phyloP scores from a whole-genome alignment of 139 green algal species.

The Zygnema cylindricum region DNA sequence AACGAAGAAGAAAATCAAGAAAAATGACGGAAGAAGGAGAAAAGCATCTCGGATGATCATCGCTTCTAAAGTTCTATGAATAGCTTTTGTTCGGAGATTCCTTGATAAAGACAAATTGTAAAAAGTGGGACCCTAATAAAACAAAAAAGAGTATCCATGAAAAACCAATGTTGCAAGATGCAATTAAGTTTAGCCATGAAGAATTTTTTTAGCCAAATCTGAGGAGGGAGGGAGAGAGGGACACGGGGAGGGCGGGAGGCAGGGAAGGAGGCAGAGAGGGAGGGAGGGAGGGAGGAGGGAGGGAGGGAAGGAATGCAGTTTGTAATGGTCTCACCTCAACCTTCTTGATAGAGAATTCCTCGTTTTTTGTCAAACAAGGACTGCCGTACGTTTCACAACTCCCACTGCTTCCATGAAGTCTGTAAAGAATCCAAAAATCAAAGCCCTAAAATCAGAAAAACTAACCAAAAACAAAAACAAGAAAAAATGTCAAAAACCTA shows the following conservation, averaged over 20 bases:
- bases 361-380: constrained; percentile 32
- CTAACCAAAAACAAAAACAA: too few relatives aligned
- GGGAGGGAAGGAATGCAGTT: too few relatives aligned
- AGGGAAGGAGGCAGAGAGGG: neutral
- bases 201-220: neutral
- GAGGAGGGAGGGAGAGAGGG: neutral
- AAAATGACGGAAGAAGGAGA: neutral
- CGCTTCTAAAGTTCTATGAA: constrained; percentile 15
- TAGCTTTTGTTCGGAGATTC: too few relatives aligned
- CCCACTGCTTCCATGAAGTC: constrained; percentile 48
- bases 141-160: neutral
- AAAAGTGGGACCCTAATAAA: too few relatives aligned
- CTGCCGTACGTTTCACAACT: constrained; percentile 51
- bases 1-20: neutral
- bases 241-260: neutral
- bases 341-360: constrained; percentile 44
- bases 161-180: neutral
- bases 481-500: too few relatives aligned
- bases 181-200: neutral
- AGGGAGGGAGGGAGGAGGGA: too few relatives aligned
- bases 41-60: neutral
- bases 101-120: too few relatives aligned
- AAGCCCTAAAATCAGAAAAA: too few relatives aligned
- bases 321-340: constrained; percentile 59
- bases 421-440: constrained; percentile 11